Base-by-base conservation (phyloP, 768 basidiomycete species). In the Naematelia aurantialba region DNA sequence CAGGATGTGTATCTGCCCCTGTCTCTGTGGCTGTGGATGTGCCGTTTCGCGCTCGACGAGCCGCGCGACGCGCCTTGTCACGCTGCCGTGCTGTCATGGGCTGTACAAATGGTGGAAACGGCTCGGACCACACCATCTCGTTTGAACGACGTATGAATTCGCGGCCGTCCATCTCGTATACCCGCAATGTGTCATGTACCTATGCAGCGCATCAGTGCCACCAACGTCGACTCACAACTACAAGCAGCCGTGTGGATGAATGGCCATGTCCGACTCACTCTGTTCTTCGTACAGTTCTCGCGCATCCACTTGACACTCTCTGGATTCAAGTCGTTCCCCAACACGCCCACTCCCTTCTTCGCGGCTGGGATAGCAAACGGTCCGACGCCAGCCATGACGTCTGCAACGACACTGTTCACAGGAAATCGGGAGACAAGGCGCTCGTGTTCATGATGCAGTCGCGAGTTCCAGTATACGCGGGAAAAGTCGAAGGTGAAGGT, bases 381-480 rank as follows among this genome's bases (percentile, higher is more conserved):
- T 1, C 96, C 96, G 1, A 99, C 93, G 13, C 96, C 96, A 0
- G 96, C 96, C 75, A 98, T 93, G 27, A 89, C 91, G 73, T 99
- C 96, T 2, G 85, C 92, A 22, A 98, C 78, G 19, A 98, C 83
- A 24, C 85, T 81, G 1, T 72, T 72, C 0, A 85, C 83, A 25
- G 81, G 74, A 78, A 97, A 93, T 31, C 81, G 65, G 17, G 82
- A 74, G 44, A 98, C 88, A 14, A 99, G 81, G 2, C 93, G 86
- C 25, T 85, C 84, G 71, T 99, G 96, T 72, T 99, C 96, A 3
- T 86, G 85, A 58, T 91, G 88, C 31, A 99, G 79, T 34, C 96
- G 86, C 14, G 93, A 94, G 79, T 99, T 99, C 93, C 93, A 99
- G 78, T 99, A 99, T 12, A 98, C 96, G 72, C 86, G 82, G 4